Conservation (phyloP, 2,329 filamentous ascomycete species). For the Cordyceps farinosa region DNA sequence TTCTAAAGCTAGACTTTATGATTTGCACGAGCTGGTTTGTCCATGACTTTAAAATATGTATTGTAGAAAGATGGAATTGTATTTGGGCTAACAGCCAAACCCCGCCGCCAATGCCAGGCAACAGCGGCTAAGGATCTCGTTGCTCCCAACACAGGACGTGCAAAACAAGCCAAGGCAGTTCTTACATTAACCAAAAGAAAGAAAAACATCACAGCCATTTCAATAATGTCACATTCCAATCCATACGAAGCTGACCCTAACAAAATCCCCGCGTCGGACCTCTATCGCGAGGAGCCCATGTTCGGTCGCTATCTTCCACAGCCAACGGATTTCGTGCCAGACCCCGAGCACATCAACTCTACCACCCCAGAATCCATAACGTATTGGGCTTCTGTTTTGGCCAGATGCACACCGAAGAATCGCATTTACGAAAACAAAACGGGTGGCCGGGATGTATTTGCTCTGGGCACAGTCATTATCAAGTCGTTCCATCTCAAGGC, state of each 20-base stretch:
- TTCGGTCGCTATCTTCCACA: conserved; percentile 1
- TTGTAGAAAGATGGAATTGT: no score
- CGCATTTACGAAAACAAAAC: conserved; percentile 33
- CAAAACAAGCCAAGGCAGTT: no score
- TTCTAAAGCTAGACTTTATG: no score
- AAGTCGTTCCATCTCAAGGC: conserved; percentile 36
- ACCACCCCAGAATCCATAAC: conserved; percentile 23
- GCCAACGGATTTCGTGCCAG: background rate
- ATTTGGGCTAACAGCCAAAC: no score
- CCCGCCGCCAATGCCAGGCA: no score
- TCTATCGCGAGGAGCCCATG: background rate
- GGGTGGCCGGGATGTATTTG: conserved; percentile 40
- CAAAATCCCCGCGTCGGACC: background rate
- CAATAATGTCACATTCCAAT: background rate
- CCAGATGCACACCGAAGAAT: conserved; percentile 27
- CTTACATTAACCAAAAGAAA: no score
- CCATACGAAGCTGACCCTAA: background rate
- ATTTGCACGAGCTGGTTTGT: no score
- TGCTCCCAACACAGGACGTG: no score
- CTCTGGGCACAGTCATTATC: conserved; percentile 37
- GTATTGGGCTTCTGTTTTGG: conserved; percentile 36
- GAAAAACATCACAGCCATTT: no score
- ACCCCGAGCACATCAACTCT: conserved; percentile 25
- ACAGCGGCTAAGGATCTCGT: background rate
- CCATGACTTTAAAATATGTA: background rate